Base-by-base conservation (phyloP, 1,139 yeast species). In the Yamadazyma oceani region DNA sequence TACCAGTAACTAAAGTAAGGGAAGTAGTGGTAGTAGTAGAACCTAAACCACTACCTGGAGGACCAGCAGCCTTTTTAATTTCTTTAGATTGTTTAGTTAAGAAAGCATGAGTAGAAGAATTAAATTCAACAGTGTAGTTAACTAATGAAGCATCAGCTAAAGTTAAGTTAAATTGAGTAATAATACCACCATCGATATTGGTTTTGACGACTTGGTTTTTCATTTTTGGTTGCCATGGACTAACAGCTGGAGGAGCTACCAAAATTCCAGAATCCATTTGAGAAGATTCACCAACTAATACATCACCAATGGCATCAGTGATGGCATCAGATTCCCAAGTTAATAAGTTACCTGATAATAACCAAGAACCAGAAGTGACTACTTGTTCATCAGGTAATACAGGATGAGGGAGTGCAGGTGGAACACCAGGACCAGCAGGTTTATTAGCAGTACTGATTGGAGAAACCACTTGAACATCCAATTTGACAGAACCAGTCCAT, bases 401-500 rank as follows among this genome's bases (percentile, higher is more conserved):
- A 23, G 53, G 51, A 24, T 41, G 45, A 17, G 52, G 44, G 16
- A 38, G 26, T 30, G 36, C 27, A 21, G 45, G 41, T 21, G 57
- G 52, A 13, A 40, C 34, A 30, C 45, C 48, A 5, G 49, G 53
- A 9, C 11, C 24, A 27, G 30, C 30, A 19, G 52, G 45, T 13
- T 50, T 40, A 12, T 43, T 40, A 17, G 47, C 51, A 27, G 45
- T 39, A 19, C 54, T 12, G 27, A 44, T 38, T 28, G 50, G 60
- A 17, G 59, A 50, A 28, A 51, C 54, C 17, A 57, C 55, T 34
- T 48, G 54, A 28, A 59, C 38, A 27, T 44, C 51, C 26, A 59
- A 45, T 15, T 46, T 43, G 23, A 52, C 46, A 21, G 37, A 49
- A 33, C 43, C 54, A 23, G 41, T 44, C 62, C 78, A 60, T 34